Percentiles rank a stretch among this genome's conserved stretches.
Evolutionary conservation across 2,329 filamentous ascomycete species (phyloP).

Genomic region (Diaporthe sp.): DNA sequence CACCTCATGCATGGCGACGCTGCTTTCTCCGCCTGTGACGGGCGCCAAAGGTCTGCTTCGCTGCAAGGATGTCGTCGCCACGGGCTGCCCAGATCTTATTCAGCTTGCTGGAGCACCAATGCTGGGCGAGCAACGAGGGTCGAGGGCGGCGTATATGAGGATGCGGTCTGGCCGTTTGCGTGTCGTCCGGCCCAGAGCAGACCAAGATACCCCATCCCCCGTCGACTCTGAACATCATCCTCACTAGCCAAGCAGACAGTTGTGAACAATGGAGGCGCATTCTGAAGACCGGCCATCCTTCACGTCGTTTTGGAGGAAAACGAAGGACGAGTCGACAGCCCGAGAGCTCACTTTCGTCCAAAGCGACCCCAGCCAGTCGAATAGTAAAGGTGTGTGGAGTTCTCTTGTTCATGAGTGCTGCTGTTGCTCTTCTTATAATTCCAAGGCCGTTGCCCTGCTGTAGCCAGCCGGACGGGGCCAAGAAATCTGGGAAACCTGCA

Average conservation of each 20-base stretch:
- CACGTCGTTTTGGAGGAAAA: constrained; percentile 61
- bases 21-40: constrained; percentile 7
- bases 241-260: neutral
- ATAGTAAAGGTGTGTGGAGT: constrained; percentile 45
- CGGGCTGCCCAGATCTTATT: constrained; percentile 31
- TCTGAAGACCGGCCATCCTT: constrained; percentile 59
- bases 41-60: constrained; percentile 11
- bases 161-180: constrained; percentile 16
- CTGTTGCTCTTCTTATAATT: constrained; percentile 28
- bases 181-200: neutral
- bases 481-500: constrained; percentile 27
- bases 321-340: constrained; percentile 54
- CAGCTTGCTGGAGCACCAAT: constrained; percentile 29
- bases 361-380: constrained; percentile 46
- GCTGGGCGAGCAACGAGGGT: constrained; percentile 1
- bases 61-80: constrained; percentile 35
- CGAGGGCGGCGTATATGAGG: constrained; percentile 32
- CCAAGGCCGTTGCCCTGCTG: constrained; percentile 2
- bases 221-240: neutral
- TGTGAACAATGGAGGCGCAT: constrained; percentile 32
- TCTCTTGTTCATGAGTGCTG: constrained; percentile 10
- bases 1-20: constrained; percentile 20
- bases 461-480: neutral
- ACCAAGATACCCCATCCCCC: neutral
- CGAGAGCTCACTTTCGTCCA: constrained; percentile 55